Evolutionary conservation across 2,329 filamentous ascomycete genomes (phyloP), one percentile per base, ranked within the genome.

Genomic region (Cordyceps javanica): DNA sequence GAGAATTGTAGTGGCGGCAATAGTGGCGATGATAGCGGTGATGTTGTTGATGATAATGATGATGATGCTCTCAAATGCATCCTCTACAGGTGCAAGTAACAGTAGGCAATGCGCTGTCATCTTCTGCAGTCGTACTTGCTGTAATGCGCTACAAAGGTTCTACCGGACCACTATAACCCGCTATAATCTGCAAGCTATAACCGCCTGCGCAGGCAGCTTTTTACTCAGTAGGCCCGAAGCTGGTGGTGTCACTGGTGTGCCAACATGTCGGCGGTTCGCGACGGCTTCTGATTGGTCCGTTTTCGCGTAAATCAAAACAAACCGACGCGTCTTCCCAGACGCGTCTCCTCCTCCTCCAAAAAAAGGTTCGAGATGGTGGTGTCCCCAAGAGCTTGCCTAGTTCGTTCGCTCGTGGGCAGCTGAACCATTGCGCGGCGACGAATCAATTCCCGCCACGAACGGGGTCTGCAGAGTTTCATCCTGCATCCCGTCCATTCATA

Each of bases 311-410:
- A 53, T 53, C 49, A 58, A 58, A 58, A 53, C 49, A 58, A 58
- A 53, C 42, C 42, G 57, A 59, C 57, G 57, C 57, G 57, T 59
- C 57, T 59, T 25, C 57, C 50, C 42, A 49, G 46, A 57, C 55
- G 55, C 55, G 55, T 57, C 38, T 26, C 11, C n/a, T n/a, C n/a
- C n/a, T n/a, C n/a, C n/a, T n/a, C n/a, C 13, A 30, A 8, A 45
- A 53, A 42, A 32, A 41, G 23, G 21, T 19, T 23, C 28, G 3
- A n/a, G n/a, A n/a, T n/a, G n/a, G n/a, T n/a, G n/a, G n/a, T n/a
- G n/a, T n/a, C n/a, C n/a, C n/a, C n/a, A n/a, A n/a, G n/a, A n/a
- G n/a, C n/a, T n/a, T n/a, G n/a, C n/a, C n/a, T n/a, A 39, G 32
- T 23, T 36, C 7, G 30, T 19, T n/a, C 32, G 26, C 14, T 19